A percentile compares a stretch with the other conserved stretches of the same genome.
phyloP scores from a whole-genome alignment of 306 rosid species.

The Echinosophora koreensis region DNA sequence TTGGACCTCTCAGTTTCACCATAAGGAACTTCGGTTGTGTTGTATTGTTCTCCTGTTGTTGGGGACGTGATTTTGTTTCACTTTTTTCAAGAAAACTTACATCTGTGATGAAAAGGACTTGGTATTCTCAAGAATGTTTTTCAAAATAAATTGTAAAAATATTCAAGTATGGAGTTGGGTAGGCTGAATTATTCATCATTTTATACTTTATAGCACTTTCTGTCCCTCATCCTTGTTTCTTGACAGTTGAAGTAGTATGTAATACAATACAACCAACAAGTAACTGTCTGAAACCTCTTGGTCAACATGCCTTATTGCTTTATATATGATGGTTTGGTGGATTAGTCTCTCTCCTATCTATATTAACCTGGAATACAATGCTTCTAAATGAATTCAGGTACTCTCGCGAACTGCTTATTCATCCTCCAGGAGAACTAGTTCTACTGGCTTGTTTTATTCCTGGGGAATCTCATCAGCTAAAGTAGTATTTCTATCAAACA shows the following conservation, averaged over 20 bases:
- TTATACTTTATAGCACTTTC: not conserved
- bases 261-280: not conserved
- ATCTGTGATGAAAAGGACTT: not conserved
- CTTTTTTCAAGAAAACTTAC: not conserved
- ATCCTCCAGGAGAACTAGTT: slow-evolving; percentile 59
- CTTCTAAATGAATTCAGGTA: slow-evolving; percentile 59
- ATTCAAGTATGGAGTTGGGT: not conserved
- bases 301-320: slow-evolving; percentile 9
- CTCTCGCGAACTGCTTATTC: slow-evolving; percentile 63
- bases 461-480: slow-evolving; percentile 62
- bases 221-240: slow-evolving; percentile 21
- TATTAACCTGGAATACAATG: slow-evolving; percentile 3
- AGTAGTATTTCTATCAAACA: slow-evolving; percentile 53
- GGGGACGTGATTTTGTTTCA: slow-evolving; percentile 4
- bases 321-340: slow-evolving; percentile 20
- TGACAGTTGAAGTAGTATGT: not conserved
- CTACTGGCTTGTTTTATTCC: slow-evolving; percentile 56
- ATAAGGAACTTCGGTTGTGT: not conserved
- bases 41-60: slow-evolving; percentile 22
- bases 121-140: not conserved
- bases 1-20: not conserved
- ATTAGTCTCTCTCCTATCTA: not conserved
- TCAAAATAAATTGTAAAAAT: not conserved
- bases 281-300: not conserved
- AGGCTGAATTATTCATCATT: not conserved